Evolutionary conservation across 192 early-diverging fungal species (phyloP), one percentile per base, ranked within the genome.

Genomic region (Coemansia sp.): DNA sequence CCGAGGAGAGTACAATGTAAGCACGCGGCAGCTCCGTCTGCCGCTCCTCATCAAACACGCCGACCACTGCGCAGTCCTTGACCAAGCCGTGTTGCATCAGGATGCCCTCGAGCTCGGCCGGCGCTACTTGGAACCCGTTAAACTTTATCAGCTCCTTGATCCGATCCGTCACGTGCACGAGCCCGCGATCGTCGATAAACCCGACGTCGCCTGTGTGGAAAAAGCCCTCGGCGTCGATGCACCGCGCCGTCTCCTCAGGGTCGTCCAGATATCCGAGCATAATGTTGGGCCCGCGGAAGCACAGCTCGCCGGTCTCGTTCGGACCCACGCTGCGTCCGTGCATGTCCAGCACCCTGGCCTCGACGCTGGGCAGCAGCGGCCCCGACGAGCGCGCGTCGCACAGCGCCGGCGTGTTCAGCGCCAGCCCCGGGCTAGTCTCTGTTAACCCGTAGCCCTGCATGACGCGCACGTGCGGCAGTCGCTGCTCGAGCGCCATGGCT

Each of bases 131-230:
- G 55, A 82, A 83, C 9, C 85, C 82, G 51, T 93, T 94, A 82
- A 89, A 96, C 61, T 97, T 97, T 67, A 94, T 95, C 23, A 95
- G 80, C 65, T 94, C 91, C 77, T 94, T 97, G 13, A 87, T 63
- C 15, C 94, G 87, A 57, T 87, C 89, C 1, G 84, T 79, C 18
- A 86, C 78, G 50, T 67, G 83, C 47, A 85, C 78, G 41, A 82
- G 47, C 3, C 81, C 81, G 6, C 87, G 33, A 27, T 69, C 69
- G 62, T 89, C 86, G 7, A 87, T 73, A 4, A 78, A 48, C 1
- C 82, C 91, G 30, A 97, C 66, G 62, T 97, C 95, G 15, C 87
- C 87, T 3, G 91, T 94, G 57, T 89, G 89, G 30, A 94, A 66
- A 71, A 83, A 95, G 0, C 92, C 90, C 17, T 91, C 87, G 0